Base-by-base conservation (phyloP, 805 yeast species). In the Yamadazyma scolyti region DNA sequence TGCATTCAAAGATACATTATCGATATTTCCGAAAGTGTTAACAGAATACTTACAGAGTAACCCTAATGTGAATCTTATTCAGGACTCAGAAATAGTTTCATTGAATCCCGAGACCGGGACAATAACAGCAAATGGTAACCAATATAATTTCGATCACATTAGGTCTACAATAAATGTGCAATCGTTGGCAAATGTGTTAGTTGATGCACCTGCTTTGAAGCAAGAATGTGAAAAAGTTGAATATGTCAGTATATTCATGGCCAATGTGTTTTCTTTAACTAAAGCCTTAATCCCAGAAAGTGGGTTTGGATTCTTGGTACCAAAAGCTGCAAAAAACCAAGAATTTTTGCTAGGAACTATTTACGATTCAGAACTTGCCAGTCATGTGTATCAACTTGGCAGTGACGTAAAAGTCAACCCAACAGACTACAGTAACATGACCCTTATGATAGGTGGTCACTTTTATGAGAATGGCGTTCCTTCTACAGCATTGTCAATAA, bases 391-490 rank as follows among this genome's bases (percentile, higher is more conserved):
- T 34, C 39, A 23, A 16, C 23, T 40, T 12, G 33, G 18, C 9
- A 18, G 10, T 5, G 22, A 33, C 12, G 5, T 24, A 12, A n/a
- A 10, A 10, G 9, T 16, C 3, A 14, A 17, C 9, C 7, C 17
- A 11, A 24, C 20, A 9, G 27, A 62, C 0, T 80, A 78, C 43
- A 75, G 87, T 4, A 86, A 83, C 44, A 50, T 89, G 33, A 93
- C 98, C 0, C 71, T 86, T 16, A 90, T 90, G 97, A 60, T 88
- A 44, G 97, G 97, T 4, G 97, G 97, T 1, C 85, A 82, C 47
- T 60, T 56, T 30, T 52, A 59, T 16, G 33, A 50, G 6, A 30
- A 46, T 10, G 54, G 52, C 4, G 39, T 60, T 8, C 70, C 71
- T 1, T 57, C 68, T 0, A 16, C 46, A 8, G 31, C 34, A 6